A percentile compares a stretch with the other conserved stretches of the same genome.
These are phyloP conservation scores for Diaporthe batatas DNA, from an alignment of 2,329 filamentous ascomycete genomes.

Conservation along the genomic window DNA sequence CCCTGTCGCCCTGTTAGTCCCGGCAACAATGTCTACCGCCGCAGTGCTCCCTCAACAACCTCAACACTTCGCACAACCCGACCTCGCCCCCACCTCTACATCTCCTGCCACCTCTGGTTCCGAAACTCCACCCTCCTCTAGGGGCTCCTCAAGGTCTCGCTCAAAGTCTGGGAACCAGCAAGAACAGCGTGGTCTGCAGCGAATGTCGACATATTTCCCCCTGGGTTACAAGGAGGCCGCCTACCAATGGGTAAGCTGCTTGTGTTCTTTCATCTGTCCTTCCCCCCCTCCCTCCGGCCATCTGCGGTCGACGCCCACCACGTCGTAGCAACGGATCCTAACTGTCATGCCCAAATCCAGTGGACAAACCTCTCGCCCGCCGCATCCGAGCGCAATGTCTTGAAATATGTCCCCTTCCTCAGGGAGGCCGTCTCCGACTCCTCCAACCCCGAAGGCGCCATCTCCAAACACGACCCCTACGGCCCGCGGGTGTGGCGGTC, in stretches of 20 bases:
- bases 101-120: conserved; percentile 13
- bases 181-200: conserved; percentile 40
- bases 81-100: conserved; percentile 7
- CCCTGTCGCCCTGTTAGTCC: conserved; percentile 30
- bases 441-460: conserved; percentile 56
- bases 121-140: conserved; percentile 35
- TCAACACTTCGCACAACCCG: conserved; percentile 42
- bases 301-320: conserved; percentile 34
- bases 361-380: conserved; percentile 89
- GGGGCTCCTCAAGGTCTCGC: conserved; percentile 20
- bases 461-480: conserved; percentile 77
- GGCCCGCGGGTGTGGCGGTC: conserved; percentile 90
- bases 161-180: conserved; percentile 35
- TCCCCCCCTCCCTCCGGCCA: background rate
- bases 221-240: conserved; percentile 92
- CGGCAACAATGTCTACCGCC: conserved; percentile 49
- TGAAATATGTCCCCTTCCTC: conserved; percentile 87
- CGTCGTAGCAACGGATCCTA: conserved; percentile 4
- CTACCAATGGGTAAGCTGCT: conserved; percentile 82
- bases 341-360: conserved; percentile 57
- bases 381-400: conserved; percentile 87
- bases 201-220: conserved; percentile 79
- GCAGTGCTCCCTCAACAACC: conserved; percentile 44
- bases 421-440: conserved; percentile 76
- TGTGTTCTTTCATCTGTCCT: background rate